Evolutionary conservation across 805 yeast genomes (phyloP), one percentile per base, ranked within the genome.

Genomic region (Starmerella kuoi): DNA sequence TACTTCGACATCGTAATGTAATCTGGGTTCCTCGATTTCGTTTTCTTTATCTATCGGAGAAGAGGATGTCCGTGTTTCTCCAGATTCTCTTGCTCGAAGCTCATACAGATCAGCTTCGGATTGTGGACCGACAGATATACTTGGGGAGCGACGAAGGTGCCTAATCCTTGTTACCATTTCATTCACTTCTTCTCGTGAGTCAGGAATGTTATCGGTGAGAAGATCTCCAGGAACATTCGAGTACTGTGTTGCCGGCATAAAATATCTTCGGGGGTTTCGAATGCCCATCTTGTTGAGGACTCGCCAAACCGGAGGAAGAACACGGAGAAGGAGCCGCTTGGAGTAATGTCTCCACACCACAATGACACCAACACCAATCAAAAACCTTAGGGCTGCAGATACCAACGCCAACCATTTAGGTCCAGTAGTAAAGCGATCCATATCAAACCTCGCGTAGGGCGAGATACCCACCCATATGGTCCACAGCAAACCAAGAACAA

Each of bases 321-420:
- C 41, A 15, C 66, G 61, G 54, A 73, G 70, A 2, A 84, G 63
- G 2, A 77, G 47, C n/a, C 80, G 79, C 59, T 85, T 86, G 45
- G 87, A 71, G 2, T 75, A 36, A 1, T 72, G 61, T 49, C 87
- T 80, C 97, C 97, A 88, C 3, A 69, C 41, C 1, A 75, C 71
- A 23, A 88, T 79, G 5, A 70, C 45, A 0, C 57, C 48, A 0
- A 84, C 70, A 5, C 96, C 96, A 8, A 82, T 36, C 0, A 69
- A 24, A 3, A 80, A 60, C 40, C 96, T 62, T 7, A 65, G 21
- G 8, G 23, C 22, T 5, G 28, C 41, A 3, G 12, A 5, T 20
- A 28, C 4, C 23, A 0, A 73, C 55, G 25, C 20, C 5, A 21
- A 17, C 22, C 31, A 15, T 32, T 6, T 8, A 18, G 7, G 18